Percentiles rank a stretch among this genome's conserved stretches.
phyloP scores from a whole-genome alignment of 192 early-diverging fungal genomes.

The Coemansia sp. region DNA sequence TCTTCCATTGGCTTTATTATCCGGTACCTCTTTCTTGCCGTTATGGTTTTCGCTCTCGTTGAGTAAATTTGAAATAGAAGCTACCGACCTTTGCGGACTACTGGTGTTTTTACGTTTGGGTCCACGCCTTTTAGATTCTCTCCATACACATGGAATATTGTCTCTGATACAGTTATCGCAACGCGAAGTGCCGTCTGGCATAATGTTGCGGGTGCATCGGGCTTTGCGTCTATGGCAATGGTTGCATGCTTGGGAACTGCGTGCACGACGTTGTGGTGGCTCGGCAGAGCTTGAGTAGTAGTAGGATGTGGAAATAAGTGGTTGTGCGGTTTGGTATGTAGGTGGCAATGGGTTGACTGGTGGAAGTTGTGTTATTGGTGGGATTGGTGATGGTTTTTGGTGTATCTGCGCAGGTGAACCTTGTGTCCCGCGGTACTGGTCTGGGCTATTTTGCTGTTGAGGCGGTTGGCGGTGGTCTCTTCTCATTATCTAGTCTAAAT shows the following conservation, averaged over 20 bases:
- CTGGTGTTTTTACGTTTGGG: constrained; percentile 23
- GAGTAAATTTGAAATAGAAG: constrained; percentile 26
- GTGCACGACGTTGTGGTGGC: constrained; percentile 17
- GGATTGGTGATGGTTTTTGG: neutral
- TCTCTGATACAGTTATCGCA: constrained; percentile 45
- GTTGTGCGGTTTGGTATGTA: neutral
- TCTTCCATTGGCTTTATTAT: neutral
- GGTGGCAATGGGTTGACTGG: neutral
- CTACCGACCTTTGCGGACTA: neutral
- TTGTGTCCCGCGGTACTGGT: neutral
- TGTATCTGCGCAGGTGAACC: neutral
- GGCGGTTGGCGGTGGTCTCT: no score
- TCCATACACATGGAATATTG: constrained; percentile 29
- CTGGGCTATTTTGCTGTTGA: no score
- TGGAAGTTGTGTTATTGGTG: no score
- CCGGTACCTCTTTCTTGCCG: neutral
- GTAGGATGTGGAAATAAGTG: neutral
- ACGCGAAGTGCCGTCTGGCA: constrained; percentile 29
- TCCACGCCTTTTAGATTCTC: constrained; percentile 31
- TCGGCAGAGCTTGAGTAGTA: neutral
- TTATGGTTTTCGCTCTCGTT: constrained; percentile 12
- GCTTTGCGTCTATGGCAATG: constrained; percentile 46
- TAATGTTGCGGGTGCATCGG: constrained; percentile 33
- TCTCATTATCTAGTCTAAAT: no score
- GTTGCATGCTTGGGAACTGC: constrained; percentile 41